These are phyloP conservation scores for Ophiocordyceps camponoti-leonardi DNA, from an alignment of 2,329 filamentous ascomycete genomes.

Conservation along the genomic window DNA sequence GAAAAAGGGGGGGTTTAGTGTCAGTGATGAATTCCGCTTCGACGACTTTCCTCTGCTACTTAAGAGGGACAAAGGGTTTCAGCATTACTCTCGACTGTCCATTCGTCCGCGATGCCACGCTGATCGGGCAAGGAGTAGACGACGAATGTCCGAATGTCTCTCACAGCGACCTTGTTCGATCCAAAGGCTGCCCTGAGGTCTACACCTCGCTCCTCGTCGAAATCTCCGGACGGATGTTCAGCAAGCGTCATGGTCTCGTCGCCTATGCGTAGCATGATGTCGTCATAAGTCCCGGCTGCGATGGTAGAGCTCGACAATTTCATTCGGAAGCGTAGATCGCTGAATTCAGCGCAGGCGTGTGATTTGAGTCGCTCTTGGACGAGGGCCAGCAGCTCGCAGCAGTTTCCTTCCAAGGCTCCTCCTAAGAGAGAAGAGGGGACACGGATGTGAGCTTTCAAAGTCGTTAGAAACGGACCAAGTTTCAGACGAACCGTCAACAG, in stretches of 20 bases:
- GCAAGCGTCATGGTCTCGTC: neutral
- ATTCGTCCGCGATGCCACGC: neutral
- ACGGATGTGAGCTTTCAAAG: neutral
- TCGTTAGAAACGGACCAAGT: neutral
- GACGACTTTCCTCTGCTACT: neutral
- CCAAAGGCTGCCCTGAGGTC: neutral
- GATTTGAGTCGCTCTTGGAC: neutral
- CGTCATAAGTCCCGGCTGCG: neutral
- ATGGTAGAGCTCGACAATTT: neutral
- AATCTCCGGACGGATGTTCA: neutral
- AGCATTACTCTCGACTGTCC: neutral
- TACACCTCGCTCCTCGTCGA: neutral
- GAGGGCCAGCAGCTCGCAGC: neutral
- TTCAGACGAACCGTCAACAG: neutral
- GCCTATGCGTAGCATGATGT: neutral
- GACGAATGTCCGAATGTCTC: neutral
- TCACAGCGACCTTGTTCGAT: neutral
- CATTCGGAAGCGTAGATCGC: neutral
- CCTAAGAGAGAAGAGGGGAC: neutral
- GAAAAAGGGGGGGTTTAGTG: neutral
- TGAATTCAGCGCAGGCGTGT: neutral
- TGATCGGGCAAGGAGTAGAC: neutral
- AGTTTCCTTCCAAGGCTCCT: neutral
- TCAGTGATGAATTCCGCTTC: neutral
- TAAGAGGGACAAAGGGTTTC: neutral